Evolutionary conservation across 805 yeast species (phyloP), one percentile per base, ranked within the genome.

Genomic region (Grigorovia humatica): DNA sequence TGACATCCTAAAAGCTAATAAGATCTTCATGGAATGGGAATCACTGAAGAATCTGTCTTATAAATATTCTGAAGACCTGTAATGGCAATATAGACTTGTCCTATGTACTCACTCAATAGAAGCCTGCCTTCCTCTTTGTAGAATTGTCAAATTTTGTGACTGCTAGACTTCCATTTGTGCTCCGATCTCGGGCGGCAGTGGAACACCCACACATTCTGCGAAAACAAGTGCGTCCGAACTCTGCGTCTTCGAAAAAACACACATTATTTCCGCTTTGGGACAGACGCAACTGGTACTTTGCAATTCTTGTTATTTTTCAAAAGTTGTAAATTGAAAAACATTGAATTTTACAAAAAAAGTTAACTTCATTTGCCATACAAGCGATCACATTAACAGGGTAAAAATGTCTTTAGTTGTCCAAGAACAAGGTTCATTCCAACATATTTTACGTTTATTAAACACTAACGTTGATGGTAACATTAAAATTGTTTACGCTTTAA

Each of bases 391-490:
- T 38, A 38, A 38, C 42, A 38, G 42, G 17, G 45, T 49, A 27
- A 46, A 77, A 68, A 87, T 88, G 96, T 86, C 96, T 75, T 83
- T 88, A 83, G 96, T 89, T 79, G 93, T 93, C 77, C 93, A 88
- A 81, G 99, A 93, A 82, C 85, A 88, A 81, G 96, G 96, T 77
- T 87, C 93, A 77, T 93, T 95, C 95, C 99, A 95, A 82, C 99
- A 93, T 95, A 93, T 93, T 82, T 87, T 93, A 82, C 99, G 97
- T 91, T 88, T 93, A 82, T 88, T 93, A 80, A 93, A 95, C 89
- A 93, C 99, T 81, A 93, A 93, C 90, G 97, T 93, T 76, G 99
- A 93, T 79, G 99, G 99, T 86, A 90, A 95, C 89, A 91, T 91
- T 84, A 93, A 93, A 85, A 84, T 93, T 78, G 95, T 93, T 93